A percentile compares a stretch with the other conserved stretches of the same genome.
Conservation (phyloP, 164 flowering plant genomes). For the Umbilicus rupestris region DNA sequence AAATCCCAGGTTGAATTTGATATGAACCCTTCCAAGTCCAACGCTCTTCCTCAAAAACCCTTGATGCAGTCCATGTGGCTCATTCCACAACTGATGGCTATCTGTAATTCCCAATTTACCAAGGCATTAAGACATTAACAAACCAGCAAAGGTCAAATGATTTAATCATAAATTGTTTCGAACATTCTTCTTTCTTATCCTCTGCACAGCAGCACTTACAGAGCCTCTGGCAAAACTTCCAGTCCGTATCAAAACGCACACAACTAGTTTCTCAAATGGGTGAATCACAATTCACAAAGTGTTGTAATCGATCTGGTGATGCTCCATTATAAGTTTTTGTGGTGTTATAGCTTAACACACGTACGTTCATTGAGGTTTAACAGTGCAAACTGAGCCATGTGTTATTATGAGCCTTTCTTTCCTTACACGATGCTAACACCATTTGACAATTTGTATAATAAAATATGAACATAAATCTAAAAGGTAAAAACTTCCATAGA, state of each 20-base stretch:
- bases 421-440: too few relatives aligned
- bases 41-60: not conserved
- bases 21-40: not conserved
- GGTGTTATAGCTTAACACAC: not conserved
- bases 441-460: too few relatives aligned
- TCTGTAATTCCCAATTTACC: not conserved
- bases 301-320: not conserved
- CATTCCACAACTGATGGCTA: constrained; percentile 1
- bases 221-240: not conserved
- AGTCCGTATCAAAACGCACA: not conserved
- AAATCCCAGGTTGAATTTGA: not conserved
- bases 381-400: too few relatives aligned
- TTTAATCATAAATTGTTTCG: not conserved
- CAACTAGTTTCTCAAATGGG: too few relatives aligned
- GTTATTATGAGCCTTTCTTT: too few relatives aligned
- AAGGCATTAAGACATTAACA: not conserved
- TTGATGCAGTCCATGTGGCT: not conserved
- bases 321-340: not conserved
- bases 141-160: not conserved
- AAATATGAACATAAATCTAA: too few relatives aligned
- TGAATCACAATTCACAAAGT: not conserved
- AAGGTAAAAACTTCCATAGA: too few relatives aligned
- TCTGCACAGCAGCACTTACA: not conserved
- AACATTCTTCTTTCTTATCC: not conserved
- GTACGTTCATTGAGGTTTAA: too few relatives aligned